Base-by-base conservation (phyloP, 805 yeast genomes). In the Metschnikowia kunwiensis region DNA sequence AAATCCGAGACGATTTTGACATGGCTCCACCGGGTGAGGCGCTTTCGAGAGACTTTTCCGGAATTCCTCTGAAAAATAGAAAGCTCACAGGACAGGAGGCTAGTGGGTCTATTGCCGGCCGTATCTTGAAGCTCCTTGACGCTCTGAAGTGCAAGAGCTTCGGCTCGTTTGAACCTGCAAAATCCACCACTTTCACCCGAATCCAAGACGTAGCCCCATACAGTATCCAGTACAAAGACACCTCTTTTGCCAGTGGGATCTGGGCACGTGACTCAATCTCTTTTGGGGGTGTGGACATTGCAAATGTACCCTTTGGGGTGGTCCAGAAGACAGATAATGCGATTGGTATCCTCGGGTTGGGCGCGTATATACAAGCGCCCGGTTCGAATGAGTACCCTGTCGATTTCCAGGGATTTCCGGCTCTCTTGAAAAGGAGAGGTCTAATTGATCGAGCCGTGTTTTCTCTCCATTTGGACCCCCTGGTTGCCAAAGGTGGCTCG, bases 321-420 rank as follows among this genome's bases (percentile, higher is more conserved):
- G 93, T 84, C 2, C 76, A 77, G 50, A 56, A 59, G 15, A 75
- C 86, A 2, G 76, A 78, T 42, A 77, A 88, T 4, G 57, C 77
- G 5, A 61, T 73, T 40, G 91, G 94, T 38, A 89, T 85, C 20
- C 60, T 84, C 27, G 88, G 89, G 16, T 75, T 84, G 43, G 91
- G 91, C 7, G 11, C 39, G 15, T 44, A 1, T 30, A 25, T 11
- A 12, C 9, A 3, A 14, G 17, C 7, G 27, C 8, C 8, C 13
- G n/a, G n/a, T n/a, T n/a, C n/a, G n/a, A n/a, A 16, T 7, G 57
- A 58, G 14, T 86, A 86, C 58, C 69, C 73, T 32, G 23, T 13
- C n/a, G 17, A 11, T 11, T 24, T 24, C 19, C 20, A 20, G 5
- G 84, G 85, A 56, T 61, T 86, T 39, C 95, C 95, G 0, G 44